Percentiles rank a stretch among this genome's conserved stretches.
phyloP scores from a whole-genome alignment of 768 basidiomycete species.

The Termitomyces sp. region DNA sequence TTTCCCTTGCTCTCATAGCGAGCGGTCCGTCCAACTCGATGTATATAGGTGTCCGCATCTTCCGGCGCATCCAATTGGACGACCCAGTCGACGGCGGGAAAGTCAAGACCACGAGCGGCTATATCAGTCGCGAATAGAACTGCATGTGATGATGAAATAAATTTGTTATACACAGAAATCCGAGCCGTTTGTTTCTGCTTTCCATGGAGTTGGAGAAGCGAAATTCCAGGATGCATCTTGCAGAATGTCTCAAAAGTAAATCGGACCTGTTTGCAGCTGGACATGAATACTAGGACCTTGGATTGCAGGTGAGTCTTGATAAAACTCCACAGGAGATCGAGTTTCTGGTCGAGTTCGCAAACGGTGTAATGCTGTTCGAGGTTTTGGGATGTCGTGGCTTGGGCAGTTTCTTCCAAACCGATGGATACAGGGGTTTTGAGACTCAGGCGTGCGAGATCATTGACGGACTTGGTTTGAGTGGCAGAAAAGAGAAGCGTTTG shows the following conservation, averaged over 20 bases:
- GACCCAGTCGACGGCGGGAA: conserved; percentile 96
- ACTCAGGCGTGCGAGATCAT: conserved; percentile 85
- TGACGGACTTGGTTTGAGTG: conserved; percentile 88
- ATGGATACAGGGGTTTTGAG: conserved; percentile 78
- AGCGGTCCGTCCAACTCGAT: conserved; percentile 93
- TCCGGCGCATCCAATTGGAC: conserved; percentile 94
- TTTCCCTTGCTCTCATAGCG: conserved; percentile 90
- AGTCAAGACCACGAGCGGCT: conserved; percentile 93
- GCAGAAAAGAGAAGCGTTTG: conserved; percentile 97
- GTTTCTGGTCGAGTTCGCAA: conserved; percentile 79
- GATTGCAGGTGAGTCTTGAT: conserved; percentile 89
- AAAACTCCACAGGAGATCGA: conserved; percentile 91
- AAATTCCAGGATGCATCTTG: conserved; percentile 90
- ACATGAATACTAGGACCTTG: conserved; percentile 92
- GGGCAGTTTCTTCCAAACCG: conserved; percentile 50
- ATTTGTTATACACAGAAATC: conserved; percentile 77
- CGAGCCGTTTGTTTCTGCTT: conserved; percentile 95
- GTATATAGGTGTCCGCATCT: conserved; percentile 96
- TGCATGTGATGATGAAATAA: conserved; percentile 76
- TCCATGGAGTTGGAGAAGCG: conserved; percentile 91
- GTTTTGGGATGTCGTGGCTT: conserved; percentile 60
- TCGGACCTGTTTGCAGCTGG: conserved; percentile 94
- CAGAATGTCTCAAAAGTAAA: conserved; percentile 96
- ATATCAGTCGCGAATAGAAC: conserved; percentile 95
- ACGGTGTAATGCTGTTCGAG: conserved; percentile 90